Base-by-base conservation (phyloP, 129 eudicot genomes). In the Heracleum sosnowskyi region DNA sequence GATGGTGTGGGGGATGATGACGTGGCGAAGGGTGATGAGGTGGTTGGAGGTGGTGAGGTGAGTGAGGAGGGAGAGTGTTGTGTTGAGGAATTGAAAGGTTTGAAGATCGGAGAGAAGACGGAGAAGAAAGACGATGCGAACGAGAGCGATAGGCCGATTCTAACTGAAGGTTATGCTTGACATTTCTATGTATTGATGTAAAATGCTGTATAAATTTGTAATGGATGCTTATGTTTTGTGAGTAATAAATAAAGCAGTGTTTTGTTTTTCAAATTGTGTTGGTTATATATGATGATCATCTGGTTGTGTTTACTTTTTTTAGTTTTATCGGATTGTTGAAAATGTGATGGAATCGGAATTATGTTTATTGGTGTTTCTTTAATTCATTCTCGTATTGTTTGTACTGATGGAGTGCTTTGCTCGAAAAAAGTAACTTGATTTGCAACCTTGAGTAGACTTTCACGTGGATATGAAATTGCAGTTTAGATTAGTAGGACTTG, bases 81-180 rank as follows among this genome's bases (percentile, higher is more conserved):
- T 49, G 90, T 89, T 66, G 94, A 89, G 77, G 94, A 86, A 55
- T 72, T 91, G 76, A 78, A 76, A 71, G 98, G 91, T 29, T 82
- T 93, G 84, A 77, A 85, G 77, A 89, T 93, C 18, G 90, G 90
- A 46, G 92, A 74, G 57, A 89, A 83, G 82, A 77, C 83, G 8
- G 82, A 85, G 70, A 79, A 73, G 39, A 84, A 79, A 2, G 51
- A 68, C 5, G 89, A 41, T 13, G 83, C 74, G 22, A 81, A 31
- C 4, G 87, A 86, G 11, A 80, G 80, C 47, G 79, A 88, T 62
- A 85, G 34, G 34, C 88, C 90, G 12, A 79, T 75, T 44, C 80
- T 92, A 84, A 81, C 86, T 63, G 96, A 90, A 85, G 91, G 83
- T 68, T 88, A 81, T 81, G 85, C 84, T 76, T 85, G 84, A 88